These are phyloP conservation scores for Pistacia vera DNA, from an alignment of 345 rosid genomes.

Conservation along the genomic window DNA sequence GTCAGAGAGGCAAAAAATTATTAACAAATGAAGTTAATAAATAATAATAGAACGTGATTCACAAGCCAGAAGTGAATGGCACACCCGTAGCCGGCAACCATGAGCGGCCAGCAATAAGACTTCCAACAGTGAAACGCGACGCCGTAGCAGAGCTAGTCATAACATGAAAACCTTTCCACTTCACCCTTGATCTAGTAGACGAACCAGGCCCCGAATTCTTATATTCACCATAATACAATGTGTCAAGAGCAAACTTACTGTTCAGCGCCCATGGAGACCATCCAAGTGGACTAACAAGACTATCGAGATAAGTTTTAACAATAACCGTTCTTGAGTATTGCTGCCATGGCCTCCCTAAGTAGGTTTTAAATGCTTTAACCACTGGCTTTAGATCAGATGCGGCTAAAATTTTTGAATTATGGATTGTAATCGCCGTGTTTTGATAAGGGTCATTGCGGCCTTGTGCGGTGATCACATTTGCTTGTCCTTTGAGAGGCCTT, in stretches of 20 bases:
- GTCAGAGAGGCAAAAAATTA: background rate
- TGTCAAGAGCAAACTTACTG: conserved; percentile 49
- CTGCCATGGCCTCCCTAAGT: conserved; percentile 82
- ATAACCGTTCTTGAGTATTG: conserved; percentile 64
- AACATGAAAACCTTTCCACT: conserved; percentile 70
- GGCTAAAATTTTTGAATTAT: conserved; percentile 55
- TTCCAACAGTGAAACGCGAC: conserved; percentile 51
- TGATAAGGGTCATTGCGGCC: conserved; percentile 74
- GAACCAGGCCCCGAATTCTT: conserved; percentile 72
- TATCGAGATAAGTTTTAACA: conserved; percentile 47
- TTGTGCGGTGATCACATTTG: conserved; percentile 75
- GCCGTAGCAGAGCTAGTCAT: conserved; percentile 48
- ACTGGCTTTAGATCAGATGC: conserved; percentile 64
- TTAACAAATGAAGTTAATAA: conserved; percentile 9
- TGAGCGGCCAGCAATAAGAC: conserved; percentile 47
- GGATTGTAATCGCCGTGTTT: conserved; percentile 77
- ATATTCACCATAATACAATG: conserved; percentile 73
- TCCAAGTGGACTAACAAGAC: conserved; percentile 55
- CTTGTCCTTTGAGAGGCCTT: conserved; percentile 62
- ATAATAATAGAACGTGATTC: conserved; percentile 15
- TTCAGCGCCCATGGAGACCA: conserved; percentile 65
- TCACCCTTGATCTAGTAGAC: conserved; percentile 52
- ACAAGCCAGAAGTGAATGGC: conserved; percentile 66
- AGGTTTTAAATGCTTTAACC: conserved; percentile 42
- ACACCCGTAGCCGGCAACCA: conserved; percentile 68